Base-by-base conservation (phyloP, 2,329 filamentous ascomycete genomes). In the Claviceps spartinae region DNA sequence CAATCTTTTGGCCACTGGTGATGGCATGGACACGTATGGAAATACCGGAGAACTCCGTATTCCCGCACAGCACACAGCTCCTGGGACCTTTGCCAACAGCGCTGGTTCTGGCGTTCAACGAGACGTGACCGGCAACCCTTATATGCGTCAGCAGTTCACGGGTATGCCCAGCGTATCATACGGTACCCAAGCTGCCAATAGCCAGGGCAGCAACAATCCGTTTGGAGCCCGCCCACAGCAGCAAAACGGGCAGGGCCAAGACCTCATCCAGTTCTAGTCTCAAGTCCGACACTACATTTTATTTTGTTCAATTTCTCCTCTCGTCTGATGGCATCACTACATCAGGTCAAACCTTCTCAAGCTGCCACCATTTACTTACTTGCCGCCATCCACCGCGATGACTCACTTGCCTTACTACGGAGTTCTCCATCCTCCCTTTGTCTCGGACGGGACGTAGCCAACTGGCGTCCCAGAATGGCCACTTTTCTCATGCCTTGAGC, bases 1-100 rank as follows among this genome's bases (percentile, higher is more conserved):
- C 65, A 79, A 86, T 1, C 80, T 98, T 37, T 80, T 98, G 45
- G 79, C 89, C 3, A 82, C 78, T 24, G 90, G 93, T 57, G 93
- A 98, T 53, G 93, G 93, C 24, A 86, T 94, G 74, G 93, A 98
- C 65, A 98, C 93, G 0, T 98, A 94, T 65, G 93, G 93, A 58
- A 98, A 98, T 66, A 88, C 88, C n/a, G 93, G 93, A 59, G 88
- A 97, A 57, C 76, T 95, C 47, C 89, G 93, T 67, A 95, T 98
- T 57, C 93, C 93, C 1, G 83, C 93, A 2, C 93, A 98, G 65
- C 93, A 98, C 67, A 98, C 93, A 0, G 89, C 93, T 1, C 93
- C 93, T 0, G 93, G 91, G 26, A 94, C 87, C 0, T 98, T 97
- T 66, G 85, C 98, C 70, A 98, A 98, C 71, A 95, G 88, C 54